Evolutionary conservation across 2,329 filamentous ascomycete species (phyloP).

Genomic region (Neurospora crassa): DNA sequence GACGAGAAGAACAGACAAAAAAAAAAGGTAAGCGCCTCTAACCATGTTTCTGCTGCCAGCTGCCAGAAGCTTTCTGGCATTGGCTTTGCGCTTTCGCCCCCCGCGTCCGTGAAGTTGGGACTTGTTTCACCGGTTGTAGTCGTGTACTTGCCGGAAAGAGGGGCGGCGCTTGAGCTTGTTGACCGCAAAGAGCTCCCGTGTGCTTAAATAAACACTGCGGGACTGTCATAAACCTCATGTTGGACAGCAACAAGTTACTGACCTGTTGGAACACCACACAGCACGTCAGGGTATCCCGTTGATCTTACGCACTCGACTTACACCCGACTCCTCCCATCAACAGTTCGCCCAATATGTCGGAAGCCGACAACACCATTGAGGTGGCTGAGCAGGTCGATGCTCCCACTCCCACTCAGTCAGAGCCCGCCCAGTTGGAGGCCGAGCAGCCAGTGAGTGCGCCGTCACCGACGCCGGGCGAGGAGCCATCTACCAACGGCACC

Average conservation of each 20-base stretch:
- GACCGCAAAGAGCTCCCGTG: background rate
- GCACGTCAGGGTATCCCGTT: background rate
- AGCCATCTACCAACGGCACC: conserved; percentile 9
- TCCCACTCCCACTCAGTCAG: conserved; percentile 3
- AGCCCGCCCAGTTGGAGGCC: conserved; percentile 11
- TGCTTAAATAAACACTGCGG: background rate
- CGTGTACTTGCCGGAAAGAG: background rate
- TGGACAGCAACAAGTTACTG: background rate
- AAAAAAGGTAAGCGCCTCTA: background rate
- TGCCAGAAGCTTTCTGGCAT: background rate
- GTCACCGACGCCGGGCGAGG: conserved; percentile 6
- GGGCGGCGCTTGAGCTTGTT: background rate
- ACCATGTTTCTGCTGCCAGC: background rate
- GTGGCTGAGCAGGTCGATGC: conserved; percentile 21
- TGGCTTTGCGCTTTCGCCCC: background rate
- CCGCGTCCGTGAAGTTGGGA: background rate
- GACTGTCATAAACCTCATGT: background rate
- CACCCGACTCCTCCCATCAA: background rate
- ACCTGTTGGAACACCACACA: background rate
- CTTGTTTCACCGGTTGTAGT: background rate
- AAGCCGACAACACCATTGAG: conserved; percentile 21
- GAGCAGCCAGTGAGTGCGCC: conserved; percentile 12
- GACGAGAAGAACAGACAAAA: background rate
- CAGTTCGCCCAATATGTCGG: conserved; percentile 22
- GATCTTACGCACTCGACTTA: background rate